Evolutionary conservation across 768 basidiomycete genomes (phyloP).

Genomic region (Crepidotus variabilis): DNA sequence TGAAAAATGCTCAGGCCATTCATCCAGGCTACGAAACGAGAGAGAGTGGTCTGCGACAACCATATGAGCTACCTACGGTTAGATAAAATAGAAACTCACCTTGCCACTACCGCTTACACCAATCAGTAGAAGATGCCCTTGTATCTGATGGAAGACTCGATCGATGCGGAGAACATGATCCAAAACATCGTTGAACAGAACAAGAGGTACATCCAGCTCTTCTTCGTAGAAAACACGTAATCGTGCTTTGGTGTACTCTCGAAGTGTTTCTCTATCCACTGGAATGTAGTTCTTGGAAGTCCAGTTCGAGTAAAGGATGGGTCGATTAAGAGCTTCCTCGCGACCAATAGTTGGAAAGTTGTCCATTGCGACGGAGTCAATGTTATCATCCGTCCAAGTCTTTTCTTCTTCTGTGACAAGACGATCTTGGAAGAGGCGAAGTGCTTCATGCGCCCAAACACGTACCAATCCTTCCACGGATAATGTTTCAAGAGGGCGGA

Average conservation of each 20-base stretch:
- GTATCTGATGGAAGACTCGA: constrained; percentile 96
- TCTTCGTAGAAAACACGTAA: constrained; percentile 99
- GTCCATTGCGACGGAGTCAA: constrained; percentile 77
- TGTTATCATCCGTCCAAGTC: constrained; percentile 91
- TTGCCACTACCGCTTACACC: constrained; percentile 99
- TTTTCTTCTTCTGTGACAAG: constrained; percentile 91
- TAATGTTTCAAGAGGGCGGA: constrained; percentile 89
- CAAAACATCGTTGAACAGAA: constrained; percentile 97
- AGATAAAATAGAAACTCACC: constrained; percentile 40
- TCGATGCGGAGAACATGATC: constrained; percentile 98
- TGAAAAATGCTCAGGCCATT: constrained; percentile 99
- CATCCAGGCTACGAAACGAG: constrained; percentile 99
- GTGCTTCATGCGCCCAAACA: constrained; percentile 96
- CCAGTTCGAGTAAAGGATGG: constrained; percentile 99
- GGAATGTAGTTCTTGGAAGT: constrained; percentile 96
- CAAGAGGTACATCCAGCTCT: constrained; percentile 95
- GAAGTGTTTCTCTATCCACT: constrained; percentile 87
- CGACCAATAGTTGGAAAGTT: constrained; percentile 93
- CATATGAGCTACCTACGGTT: constrained; percentile 6
- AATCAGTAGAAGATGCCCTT: constrained; percentile 94
- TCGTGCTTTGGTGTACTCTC: constrained; percentile 96
- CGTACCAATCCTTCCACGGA: constrained; percentile 94
- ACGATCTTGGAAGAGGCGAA: constrained; percentile 97
- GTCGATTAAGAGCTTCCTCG: constrained; percentile 81
- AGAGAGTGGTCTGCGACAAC: constrained; percentile 78